These are phyloP conservation scores for Cystobasidium sp. DNA, from an alignment of 1,284 basidiomycete species.

Conservation along the genomic window DNA sequence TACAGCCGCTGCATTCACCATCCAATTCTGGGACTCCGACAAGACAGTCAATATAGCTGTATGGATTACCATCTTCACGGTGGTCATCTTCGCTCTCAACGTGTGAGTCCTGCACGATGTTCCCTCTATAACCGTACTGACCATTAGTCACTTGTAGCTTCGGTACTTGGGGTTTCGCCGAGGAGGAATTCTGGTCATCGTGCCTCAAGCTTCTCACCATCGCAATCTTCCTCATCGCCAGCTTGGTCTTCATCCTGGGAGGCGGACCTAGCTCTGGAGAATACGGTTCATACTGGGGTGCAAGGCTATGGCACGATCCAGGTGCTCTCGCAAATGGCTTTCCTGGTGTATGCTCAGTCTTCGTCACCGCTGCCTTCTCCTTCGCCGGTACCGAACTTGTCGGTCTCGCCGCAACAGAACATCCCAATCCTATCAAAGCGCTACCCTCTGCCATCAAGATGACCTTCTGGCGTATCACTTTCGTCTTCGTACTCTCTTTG, in stretches of 20 bases:
- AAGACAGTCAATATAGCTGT: conserved; percentile 54
- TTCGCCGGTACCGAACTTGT: conserved; percentile 61
- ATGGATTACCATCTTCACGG: conserved; percentile 57
- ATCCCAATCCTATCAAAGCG: conserved; percentile 56
- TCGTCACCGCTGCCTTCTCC: conserved; percentile 63
- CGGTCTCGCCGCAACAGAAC: conserved; percentile 71
- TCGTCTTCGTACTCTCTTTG: conserved; percentile 65
- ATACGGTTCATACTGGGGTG: conserved; percentile 38
- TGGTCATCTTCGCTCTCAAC: conserved; percentile 40
- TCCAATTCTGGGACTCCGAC: conserved; percentile 48
- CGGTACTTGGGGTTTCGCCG: conserved; percentile 47
- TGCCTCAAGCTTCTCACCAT: conserved; percentile 58
- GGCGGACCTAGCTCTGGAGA: conserved; percentile 34
- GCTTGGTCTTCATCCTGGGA: conserved; percentile 55
- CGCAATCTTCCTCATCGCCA: conserved; percentile 57
- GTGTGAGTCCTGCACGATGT: background rate
- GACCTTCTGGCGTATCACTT: conserved; percentile 60
- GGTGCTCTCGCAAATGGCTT: conserved; percentile 60
- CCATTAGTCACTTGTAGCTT: background rate
- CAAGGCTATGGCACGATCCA: conserved; percentile 49
- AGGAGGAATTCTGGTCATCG: conserved; percentile 56
- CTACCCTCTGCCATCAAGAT: conserved; percentile 62
- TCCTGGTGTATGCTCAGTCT: conserved; percentile 63
- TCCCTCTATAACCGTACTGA: too few species aligned
- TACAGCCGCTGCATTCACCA: conserved; percentile 48